Evolutionary conservation across 2,329 filamentous ascomycete species (phyloP).

Genomic region (Leptographium galeiforme): DNA sequence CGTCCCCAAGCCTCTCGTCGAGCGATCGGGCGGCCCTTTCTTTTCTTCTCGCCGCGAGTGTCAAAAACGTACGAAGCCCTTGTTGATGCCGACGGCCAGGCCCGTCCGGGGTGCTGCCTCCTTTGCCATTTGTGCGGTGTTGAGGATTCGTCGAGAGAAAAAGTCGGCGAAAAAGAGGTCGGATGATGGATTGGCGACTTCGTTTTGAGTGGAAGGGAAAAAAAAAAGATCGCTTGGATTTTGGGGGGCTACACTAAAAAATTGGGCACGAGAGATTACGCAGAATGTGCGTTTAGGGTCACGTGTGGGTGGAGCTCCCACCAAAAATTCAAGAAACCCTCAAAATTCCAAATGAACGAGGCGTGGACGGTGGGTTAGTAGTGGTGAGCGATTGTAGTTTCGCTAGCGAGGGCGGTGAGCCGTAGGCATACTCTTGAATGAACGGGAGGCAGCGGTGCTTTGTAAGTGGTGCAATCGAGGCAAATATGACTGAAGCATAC

Average conservation of each 20-base stretch:
- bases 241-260: background rate
- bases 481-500: background rate
- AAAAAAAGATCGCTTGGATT: constrained; percentile 2
- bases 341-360: background rate
- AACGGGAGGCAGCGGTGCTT: background rate
- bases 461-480: background rate
- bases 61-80: constrained; percentile 16
- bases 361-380: no score
- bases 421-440: background rate
- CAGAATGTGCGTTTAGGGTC: background rate
- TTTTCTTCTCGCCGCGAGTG: background rate
- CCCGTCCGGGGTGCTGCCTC: constrained; percentile 44
- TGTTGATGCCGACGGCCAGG: constrained; percentile 49
- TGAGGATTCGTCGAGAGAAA: constrained; percentile 13
- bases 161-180: background rate
- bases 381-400: no score
- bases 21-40: no score
- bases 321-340: background rate
- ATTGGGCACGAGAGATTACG: background rate
- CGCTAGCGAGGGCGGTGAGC: background rate
- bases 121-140: constrained; percentile 39
- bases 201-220: background rate
- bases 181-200: background rate
- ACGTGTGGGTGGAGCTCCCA: background rate
- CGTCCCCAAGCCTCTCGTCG: background rate